Evolutionary conservation across 768 basidiomycete genomes (phyloP).

Genomic region (Calocera cornea): DNA sequence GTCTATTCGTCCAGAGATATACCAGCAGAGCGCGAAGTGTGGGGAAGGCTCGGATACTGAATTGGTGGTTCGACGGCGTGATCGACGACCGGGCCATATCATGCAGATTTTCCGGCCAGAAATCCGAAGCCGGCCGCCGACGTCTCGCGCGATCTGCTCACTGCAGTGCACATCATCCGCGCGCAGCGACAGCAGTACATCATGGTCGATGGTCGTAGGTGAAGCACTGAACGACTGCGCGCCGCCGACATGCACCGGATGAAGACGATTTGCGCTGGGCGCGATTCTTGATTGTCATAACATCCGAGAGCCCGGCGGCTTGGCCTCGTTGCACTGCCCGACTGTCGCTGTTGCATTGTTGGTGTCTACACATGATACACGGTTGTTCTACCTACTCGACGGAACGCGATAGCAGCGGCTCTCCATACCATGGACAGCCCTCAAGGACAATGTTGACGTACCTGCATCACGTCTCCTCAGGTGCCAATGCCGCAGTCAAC

Average conservation of each 20-base stretch:
- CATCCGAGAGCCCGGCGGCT: too few species aligned
- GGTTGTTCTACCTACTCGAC: too few species aligned
- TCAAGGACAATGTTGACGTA: too few species aligned
- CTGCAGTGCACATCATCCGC: background rate
- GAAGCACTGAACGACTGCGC: background rate
- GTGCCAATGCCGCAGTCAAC: background rate
- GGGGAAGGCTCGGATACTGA: background rate
- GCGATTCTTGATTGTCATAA: too few species aligned
- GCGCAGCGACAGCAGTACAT: background rate
- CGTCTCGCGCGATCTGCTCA: background rate
- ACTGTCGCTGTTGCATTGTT: too few species aligned
- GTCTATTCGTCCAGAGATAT: background rate
- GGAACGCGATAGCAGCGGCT: too few species aligned
- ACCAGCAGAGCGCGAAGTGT: background rate
- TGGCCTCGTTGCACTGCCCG: too few species aligned
- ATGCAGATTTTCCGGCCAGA: background rate
- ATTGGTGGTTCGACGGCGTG: background rate
- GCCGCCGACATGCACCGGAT: too few species aligned
- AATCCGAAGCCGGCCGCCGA: background rate
- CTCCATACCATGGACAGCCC: too few species aligned
- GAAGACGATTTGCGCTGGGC: too few species aligned
- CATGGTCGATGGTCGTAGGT: background rate
- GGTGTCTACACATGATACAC: too few species aligned
- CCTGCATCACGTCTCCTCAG: background rate
- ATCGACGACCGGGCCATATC: background rate